Base-by-base conservation (phyloP, 164 flowering plant species). In the Aristolochia fimbriata region DNA sequence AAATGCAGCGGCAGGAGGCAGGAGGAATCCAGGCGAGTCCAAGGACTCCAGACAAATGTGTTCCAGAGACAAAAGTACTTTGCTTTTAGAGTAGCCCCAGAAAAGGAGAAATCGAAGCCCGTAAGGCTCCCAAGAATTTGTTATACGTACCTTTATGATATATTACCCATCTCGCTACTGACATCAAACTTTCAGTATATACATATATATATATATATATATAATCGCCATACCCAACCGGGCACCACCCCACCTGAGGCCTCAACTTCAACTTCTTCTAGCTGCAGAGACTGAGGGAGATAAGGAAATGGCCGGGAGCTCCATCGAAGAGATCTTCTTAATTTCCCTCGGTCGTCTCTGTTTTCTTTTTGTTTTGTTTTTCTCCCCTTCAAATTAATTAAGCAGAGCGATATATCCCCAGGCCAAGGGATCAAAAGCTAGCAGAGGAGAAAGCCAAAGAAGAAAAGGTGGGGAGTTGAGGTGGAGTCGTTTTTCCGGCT, bases 41-140 rank as follows among this genome's bases (percentile, higher is more conserved):
- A 74, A 76, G 52, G 72, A 59, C 77, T 65, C 57, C 55, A 53
- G 73, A 80, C 81, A 75, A 75, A 71, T 57, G 62, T 8, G 74
- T 75, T 71, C 72, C 69, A 70, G 75, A 76, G 63, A 47, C 62
- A 50, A 69, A 67, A 76, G 62, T 52, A 64, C 33, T 37, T 62
- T 64, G 73, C 77, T 77, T 79, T 77, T 68, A 67, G 68, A 2
- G n/a, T n/a, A n/a, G 47, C 67, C 51, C 64, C 51, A 48, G 66
- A 72, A 71, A 70, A 54, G 55, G 63, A 61, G 65, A 20, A 47
- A 61, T 56, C 51, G 55, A 64, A 64, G 52, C 24, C 52, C 62
- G 54, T 21, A 46, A 53, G 60, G 46, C 57, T 61, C 57, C 20
- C 15, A 15, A 22, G 56, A 52, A 52, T 52, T 27, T 52, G 56